These are phyloP conservation scores for Tricholomella constricta DNA, from an alignment of 768 basidiomycete genomes.

Conservation along the genomic window DNA sequence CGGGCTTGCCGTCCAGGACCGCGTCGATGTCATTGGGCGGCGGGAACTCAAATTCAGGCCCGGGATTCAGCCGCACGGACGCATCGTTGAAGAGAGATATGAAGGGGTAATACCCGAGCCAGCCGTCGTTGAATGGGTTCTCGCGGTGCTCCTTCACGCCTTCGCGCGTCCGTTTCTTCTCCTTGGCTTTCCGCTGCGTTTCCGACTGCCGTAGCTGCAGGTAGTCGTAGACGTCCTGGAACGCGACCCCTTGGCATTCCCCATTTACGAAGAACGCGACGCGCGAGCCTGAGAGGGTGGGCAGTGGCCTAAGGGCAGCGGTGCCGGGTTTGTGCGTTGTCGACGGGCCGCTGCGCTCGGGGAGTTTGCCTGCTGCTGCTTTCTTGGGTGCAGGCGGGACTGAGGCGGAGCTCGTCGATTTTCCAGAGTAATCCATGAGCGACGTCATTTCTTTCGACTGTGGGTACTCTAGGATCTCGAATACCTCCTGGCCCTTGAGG, in stretches of 20 bases:
- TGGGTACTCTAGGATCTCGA: slow-evolving; percentile 89
- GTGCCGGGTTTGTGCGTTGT: slow-evolving; percentile 37
- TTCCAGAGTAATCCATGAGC: slow-evolving; percentile 77
- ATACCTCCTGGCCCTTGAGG: slow-evolving; percentile 96
- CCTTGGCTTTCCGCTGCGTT: slow-evolving; percentile 63
- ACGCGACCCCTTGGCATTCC: slow-evolving; percentile 79
- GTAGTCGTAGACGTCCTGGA: slow-evolving; percentile 87
- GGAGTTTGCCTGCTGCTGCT: slow-evolving; percentile 66
- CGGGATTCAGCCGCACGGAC: slow-evolving; percentile 81
- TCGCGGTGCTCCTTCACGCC: slow-evolving; percentile 76
- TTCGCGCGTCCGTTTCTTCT: slow-evolving; percentile 62
- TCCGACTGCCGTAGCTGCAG: slow-evolving; percentile 73
- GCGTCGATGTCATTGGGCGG: slow-evolving; percentile 81
- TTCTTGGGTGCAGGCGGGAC: slow-evolving; percentile 67
- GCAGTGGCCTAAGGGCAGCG: slow-evolving; percentile 61
- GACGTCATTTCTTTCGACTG: slow-evolving; percentile 90
- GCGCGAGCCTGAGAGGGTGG: slow-evolving; percentile 67
- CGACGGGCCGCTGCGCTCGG: slow-evolving; percentile 53
- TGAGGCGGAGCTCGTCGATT: slow-evolving; percentile 54
- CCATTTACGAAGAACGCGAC: slow-evolving; percentile 95
- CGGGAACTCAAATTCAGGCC: slow-evolving; percentile 81
- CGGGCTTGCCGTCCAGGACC: slow-evolving; percentile 42
- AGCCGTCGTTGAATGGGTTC: slow-evolving; percentile 92
- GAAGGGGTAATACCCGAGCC: slow-evolving; percentile 94
- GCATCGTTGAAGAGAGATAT: slow-evolving; percentile 93